Percentiles rank a stretch among this genome's conserved stretches.
Conservation (phyloP, 768 basidiomycete genomes). For the Gymnopilus dilepis region DNA sequence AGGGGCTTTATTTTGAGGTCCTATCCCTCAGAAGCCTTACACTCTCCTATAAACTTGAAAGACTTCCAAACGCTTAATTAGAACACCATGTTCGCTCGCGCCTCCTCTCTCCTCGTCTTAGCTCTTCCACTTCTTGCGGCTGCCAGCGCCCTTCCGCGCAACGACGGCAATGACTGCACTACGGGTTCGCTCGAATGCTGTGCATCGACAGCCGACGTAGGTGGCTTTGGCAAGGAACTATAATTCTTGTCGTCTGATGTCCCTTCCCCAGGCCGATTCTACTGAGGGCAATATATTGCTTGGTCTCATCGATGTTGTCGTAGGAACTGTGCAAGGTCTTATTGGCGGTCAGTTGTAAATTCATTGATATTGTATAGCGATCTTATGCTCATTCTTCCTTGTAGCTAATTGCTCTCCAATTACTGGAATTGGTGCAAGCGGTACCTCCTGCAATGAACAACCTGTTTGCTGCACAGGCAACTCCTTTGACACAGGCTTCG, state of each 20-base stretch:
- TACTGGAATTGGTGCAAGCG: background rate
- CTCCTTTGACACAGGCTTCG: background rate
- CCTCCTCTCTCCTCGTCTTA: background rate
- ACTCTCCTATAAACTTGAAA: too few relatives aligned
- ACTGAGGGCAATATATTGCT: background rate
- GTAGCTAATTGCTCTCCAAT: conserved; percentile 4
- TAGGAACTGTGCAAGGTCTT: background rate
- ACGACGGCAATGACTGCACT: background rate
- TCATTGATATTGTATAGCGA: background rate
- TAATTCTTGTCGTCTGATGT: background rate
- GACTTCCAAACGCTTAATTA: background rate
- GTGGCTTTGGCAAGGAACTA: background rate
- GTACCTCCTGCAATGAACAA: conserved; percentile 2
- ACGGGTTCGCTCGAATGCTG: background rate
- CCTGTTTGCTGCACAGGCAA: conserved; percentile 12
- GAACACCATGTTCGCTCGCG: conserved; percentile 5
- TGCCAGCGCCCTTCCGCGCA: conserved; percentile 10
- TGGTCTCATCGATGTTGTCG: background rate
- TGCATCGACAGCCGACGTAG: background rate
- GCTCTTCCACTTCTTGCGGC: conserved; percentile 19
- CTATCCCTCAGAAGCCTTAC: too few relatives aligned
- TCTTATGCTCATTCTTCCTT: background rate
- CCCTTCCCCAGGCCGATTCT: background rate
- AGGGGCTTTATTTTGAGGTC: too few relatives aligned
- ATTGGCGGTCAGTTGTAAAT: conserved; percentile 3